Evolutionary conservation across 148 eudicot genomes (phyloP), one percentile per base, ranked within the genome.

Genomic region (Linanthus parryae): DNA sequence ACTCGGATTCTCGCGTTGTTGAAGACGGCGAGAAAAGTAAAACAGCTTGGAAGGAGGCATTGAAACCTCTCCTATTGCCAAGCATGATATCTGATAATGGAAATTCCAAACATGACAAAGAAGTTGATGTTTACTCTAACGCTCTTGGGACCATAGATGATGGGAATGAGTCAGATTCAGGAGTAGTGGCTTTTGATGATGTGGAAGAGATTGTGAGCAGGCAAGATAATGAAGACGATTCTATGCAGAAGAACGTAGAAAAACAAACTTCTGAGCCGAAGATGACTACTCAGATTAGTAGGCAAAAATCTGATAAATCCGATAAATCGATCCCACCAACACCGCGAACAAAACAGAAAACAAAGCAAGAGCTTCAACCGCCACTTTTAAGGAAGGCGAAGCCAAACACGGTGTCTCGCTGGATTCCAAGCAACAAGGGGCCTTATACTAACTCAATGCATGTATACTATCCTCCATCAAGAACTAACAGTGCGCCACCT

Each of bases 351-450:
- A n/a, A n/a, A n/a, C n/a, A n/a, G n/a, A n/a, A n/a, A n/a, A n/a
- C n/a, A n/a, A n/a, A n/a, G n/a, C n/a, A n/a, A n/a, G n/a, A n/a
- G n/a, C n/a, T n/a, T 43, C 64, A 44, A 33, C 69, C 44, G 25
- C 56, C 65, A 48, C 13, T 33, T 48, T 24, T 47, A 45, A 74
- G 79, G 43, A 61, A 36, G 46, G 62, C 66, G 18, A 87, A 87
- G 71, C 73, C 82, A 60, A 79, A 65, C 61, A 54, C 64, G 36
- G 90, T 66, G 48, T 83, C 83, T 52, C 65, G 79, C 20, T 88
- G 88, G 95, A 76, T 88, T 51, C 96, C 96, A 44, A 64, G 94
- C 36, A 84, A 88, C 62, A 84, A 81, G 72, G 94, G 88, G 19
- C 71, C 84, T 50, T 79, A 76, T 64, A 80, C 83, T 44, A 80